Percentiles rank a stretch among this genome's conserved stretches.
Conservation (phyloP, 257 asterid genomes). For the Solanum bukasovii region DNA sequence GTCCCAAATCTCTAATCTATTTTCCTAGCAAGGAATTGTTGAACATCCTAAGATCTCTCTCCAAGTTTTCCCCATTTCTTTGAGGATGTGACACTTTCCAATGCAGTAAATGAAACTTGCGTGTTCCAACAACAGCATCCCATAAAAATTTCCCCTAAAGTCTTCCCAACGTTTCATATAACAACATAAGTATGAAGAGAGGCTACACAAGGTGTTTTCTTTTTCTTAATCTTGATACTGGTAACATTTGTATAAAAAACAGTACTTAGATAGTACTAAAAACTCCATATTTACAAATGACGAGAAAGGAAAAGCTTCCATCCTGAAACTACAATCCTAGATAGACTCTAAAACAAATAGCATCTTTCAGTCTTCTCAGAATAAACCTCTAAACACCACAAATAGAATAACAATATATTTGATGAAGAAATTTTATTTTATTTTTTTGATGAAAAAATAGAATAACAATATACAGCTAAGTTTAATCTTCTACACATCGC, state of each 20-base stretch:
- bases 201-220: neutral
- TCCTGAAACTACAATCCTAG: neutral
- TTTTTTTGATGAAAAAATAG: neutral
- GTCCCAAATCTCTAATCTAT: neutral
- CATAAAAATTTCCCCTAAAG: neutral
- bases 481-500: neutral
- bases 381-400: neutral
- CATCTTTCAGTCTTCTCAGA: neutral
- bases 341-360: neutral
- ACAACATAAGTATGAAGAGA: neutral
- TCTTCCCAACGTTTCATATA: neutral
- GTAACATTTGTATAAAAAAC: neutral
- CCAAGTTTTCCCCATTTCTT: neutral
- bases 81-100: neutral
- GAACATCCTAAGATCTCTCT: neutral
- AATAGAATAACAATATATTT: too few species aligned
- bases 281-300: neutral
- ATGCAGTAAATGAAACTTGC: neutral
- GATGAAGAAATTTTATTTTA: too few species aligned
- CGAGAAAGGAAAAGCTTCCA: neutral
- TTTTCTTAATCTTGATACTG: neutral
- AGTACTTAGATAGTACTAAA: neutral
- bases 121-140: neutral
- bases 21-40: neutral
- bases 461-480: neutral